Evolutionary conservation across 306 rosid genomes (phyloP).

Genomic region (Dalbergia cochinchinensis): DNA sequence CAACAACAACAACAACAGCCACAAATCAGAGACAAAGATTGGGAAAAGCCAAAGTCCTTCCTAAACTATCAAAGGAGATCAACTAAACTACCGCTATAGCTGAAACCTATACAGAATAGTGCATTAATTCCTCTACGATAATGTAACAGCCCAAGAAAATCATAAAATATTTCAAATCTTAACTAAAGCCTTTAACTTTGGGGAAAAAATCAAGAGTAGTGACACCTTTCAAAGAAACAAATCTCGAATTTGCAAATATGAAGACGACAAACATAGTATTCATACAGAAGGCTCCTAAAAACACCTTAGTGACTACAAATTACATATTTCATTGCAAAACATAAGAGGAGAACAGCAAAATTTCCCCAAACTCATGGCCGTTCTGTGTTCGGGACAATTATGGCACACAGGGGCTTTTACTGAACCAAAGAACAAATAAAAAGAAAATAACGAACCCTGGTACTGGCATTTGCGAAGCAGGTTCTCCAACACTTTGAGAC

Average conservation of each 20-base stretch:
- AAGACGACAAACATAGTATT: background rate
- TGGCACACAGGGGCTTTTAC: background rate
- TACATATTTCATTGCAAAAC: slow-evolving; percentile 8
- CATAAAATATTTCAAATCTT: slow-evolving; percentile 7
- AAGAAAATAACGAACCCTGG: slow-evolving; percentile 63
- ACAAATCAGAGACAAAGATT: slow-evolving; percentile 39
- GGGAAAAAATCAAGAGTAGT: background rate
- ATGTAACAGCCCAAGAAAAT: slow-evolving; percentile 20
- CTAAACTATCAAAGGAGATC: slow-evolving; percentile 18
- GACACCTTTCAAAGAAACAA: background rate
- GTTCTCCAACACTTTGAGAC: slow-evolving; percentile 76
- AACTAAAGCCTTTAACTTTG: slow-evolving; percentile 25
- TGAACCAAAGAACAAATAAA: slow-evolving; percentile 1
- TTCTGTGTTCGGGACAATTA: background rate
- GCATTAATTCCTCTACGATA: background rate
- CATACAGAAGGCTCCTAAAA: slow-evolving; percentile 3
- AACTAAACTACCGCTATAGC: background rate
- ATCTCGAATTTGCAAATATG: slow-evolving; percentile 3
- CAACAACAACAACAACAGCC: slow-evolving; percentile 45
- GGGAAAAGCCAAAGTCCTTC: slow-evolving; percentile 31
- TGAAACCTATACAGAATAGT: background rate
- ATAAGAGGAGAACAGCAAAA: background rate
- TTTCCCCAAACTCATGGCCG: too few relatives aligned
- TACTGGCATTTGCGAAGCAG: slow-evolving; percentile 90
- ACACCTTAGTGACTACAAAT: background rate